Evolutionary conservation across 2,329 filamentous ascomycete species (phyloP), one percentile per base, ranked within the genome.

Genomic region (Colletotrichum costaricense): DNA sequence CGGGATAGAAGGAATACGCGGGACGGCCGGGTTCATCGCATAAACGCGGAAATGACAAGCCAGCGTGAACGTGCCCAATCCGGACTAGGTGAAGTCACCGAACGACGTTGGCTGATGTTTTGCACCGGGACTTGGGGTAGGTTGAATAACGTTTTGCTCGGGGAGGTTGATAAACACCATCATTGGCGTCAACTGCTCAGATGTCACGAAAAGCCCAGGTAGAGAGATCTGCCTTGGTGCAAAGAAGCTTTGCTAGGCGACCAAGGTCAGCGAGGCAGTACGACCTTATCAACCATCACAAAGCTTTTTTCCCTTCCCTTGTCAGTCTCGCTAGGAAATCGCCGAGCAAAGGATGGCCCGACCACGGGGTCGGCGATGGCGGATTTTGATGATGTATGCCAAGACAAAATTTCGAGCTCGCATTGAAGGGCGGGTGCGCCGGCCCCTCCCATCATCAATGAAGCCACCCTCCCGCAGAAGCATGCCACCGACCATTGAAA

Each of bases 351-450:
- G 35, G 49, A 49, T 35, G 56, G 52, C 33, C 28, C 38, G 60
- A 38, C 52, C 22, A n/a, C 46, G 24, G 56, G 35, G 46, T 35
- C 54, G 52, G 54, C 35, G 35, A n/a, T 49, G 19, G 62, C 60
- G 22, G 16, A 62, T n/a, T 49, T 19, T 69, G 52, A 69, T 68
- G 69, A 72, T 69, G 65, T 58, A 63, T 30, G 69, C 69, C 69
- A 72, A 72, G 69, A 58, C 58, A 33, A 52, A 54, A 62, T 28
- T 8, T 67, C 63, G 14, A 55, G 42, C 19, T 24, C 19, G 49
- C 35, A 57, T 63, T 70, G 63, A 42, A 38, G 38, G 49, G 58
- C 69, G 69, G 69, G 24, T 52, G 64, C 35, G 22, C 64, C 64
- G 64, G 64, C 69, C 64, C 56, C 69, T 63, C 63, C 67, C 33